Base-by-base conservation (phyloP, 2,329 filamentous ascomycete genomes). In the Exserohilum turcica region DNA sequence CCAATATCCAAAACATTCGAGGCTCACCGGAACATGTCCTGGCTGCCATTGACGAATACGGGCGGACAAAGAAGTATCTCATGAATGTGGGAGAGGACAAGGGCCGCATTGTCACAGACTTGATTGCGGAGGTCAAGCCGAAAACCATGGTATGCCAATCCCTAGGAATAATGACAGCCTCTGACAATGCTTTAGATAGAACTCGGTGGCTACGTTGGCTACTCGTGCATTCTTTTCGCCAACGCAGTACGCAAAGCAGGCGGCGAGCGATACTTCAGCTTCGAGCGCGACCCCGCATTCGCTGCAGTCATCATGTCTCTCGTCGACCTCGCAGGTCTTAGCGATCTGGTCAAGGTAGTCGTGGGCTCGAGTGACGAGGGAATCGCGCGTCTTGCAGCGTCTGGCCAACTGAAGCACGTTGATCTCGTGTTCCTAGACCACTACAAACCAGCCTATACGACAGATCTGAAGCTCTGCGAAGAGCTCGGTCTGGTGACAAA, bases 1-100 rank as follows among this genome's bases (percentile, higher is more conserved):
- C 84, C 1, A 78, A 87, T 54, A 73, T 90, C 24, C 82, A 87
- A 2, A 76, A 84, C 45, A 80, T 92, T 49, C 80, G 86, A 44
- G 85, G 83, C 16, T 85, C 84, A 16, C 89, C 89, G 0, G 68
- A 80, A 13, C 81, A 80, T 50, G 82, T 93, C 1, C 78, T 92
- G 0, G 78, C 80, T 21, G 84, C 84, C 24, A 91, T 93, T 70
- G 88, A 93, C 65, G 83, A 88, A 46, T 93, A 82, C 71, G 84
- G 78, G 10, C 76, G 83, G 37, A 85, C 82, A 2, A 80, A 84
- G 56, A 89, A 87, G 69, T 89, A 87, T 58, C 81, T 93, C 45
- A 93, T 93, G 87, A 93, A 92, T 60, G 84, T 94, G 2, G 90
- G 90, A 35, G 81, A 86, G 61, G 80, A 86, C 66, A 94, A 94